Percentiles rank a stretch among this genome's conserved stretches.
Conservation (phyloP, 163 green algal species). For the Chlorella variabilis region DNA sequence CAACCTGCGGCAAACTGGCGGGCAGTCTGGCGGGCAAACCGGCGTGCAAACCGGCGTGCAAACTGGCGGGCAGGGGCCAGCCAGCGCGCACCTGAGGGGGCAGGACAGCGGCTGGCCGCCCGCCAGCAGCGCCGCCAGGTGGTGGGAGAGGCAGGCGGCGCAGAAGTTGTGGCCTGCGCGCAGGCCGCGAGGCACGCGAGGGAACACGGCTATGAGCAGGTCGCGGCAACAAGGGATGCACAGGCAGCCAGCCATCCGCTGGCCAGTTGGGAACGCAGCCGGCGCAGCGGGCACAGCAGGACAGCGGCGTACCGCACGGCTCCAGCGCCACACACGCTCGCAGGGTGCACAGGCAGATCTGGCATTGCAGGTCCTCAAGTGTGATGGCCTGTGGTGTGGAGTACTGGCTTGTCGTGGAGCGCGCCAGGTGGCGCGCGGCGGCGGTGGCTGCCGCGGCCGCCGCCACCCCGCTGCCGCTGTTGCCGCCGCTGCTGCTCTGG, state of each 20-base stretch:
- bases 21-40: too few species aligned
- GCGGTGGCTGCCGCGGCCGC: not conserved
- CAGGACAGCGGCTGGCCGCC: constrained; percentile 62
- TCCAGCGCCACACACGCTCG: constrained; percentile 62
- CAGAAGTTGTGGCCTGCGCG: constrained; percentile 71
- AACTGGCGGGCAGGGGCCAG: too few species aligned
- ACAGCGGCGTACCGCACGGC: constrained; percentile 56
- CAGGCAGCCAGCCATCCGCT: too few species aligned
- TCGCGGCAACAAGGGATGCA: too few species aligned
- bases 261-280: too few species aligned
- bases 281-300: too few species aligned
- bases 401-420: constrained; percentile 62
- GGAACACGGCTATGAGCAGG: too few species aligned
- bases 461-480: not conserved
- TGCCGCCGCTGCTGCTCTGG: not conserved
- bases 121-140: constrained; percentile 61
- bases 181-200: too few species aligned
- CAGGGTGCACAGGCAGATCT: constrained; percentile 70
- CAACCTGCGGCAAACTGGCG: too few species aligned
- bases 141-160: constrained; percentile 64
- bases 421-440: constrained; percentile 22
- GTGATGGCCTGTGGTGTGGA: constrained; percentile 65
- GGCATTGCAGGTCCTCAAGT: constrained; percentile 71
- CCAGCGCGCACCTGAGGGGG: constrained; percentile 62
- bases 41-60: too few species aligned